Conservation (phyloP, 2,329 filamentous ascomycete genomes). For the Colletotrichum liaoningense region DNA sequence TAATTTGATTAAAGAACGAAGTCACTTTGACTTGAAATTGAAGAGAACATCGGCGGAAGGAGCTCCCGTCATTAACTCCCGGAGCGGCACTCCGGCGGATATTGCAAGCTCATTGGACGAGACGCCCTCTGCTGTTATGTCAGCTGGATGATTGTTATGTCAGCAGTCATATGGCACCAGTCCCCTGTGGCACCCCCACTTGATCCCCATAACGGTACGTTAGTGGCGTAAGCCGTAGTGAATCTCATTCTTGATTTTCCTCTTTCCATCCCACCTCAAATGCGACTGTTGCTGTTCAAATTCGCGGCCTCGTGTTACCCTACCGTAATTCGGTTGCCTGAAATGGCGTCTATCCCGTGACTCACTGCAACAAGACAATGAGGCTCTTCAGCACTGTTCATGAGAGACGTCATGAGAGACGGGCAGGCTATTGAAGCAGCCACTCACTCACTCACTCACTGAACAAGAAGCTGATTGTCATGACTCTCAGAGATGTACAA, state of each 20-base stretch:
- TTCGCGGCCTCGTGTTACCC: not conserved
- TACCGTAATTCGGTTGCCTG: not conserved
- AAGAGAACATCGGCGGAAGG: not conserved
- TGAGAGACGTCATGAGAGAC: not conserved
- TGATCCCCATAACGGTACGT: not conserved
- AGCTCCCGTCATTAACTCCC: not conserved
- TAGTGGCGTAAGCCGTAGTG: not conserved
- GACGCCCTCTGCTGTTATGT: too few species aligned
- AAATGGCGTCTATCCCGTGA: not conserved
- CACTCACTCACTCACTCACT: not conserved
- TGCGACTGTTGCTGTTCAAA: not conserved
- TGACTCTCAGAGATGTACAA: not conserved
- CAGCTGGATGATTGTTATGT: not conserved
- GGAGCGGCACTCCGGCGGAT: not conserved
- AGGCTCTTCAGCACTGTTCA: not conserved
- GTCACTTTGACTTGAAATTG: accelerated
- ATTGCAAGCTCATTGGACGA: not conserved
- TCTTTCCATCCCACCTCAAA: not conserved
- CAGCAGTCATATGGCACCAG: not conserved
- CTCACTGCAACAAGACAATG: not conserved
- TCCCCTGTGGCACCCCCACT: not conserved
- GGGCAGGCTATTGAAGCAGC: not conserved
- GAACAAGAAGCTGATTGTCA: not conserved
- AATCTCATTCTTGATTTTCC: not conserved
- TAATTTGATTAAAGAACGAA: too few species aligned